phyloP scores from a whole-genome alignment of 768 basidiomycete genomes.

The Pleurotus giganteus region DNA sequence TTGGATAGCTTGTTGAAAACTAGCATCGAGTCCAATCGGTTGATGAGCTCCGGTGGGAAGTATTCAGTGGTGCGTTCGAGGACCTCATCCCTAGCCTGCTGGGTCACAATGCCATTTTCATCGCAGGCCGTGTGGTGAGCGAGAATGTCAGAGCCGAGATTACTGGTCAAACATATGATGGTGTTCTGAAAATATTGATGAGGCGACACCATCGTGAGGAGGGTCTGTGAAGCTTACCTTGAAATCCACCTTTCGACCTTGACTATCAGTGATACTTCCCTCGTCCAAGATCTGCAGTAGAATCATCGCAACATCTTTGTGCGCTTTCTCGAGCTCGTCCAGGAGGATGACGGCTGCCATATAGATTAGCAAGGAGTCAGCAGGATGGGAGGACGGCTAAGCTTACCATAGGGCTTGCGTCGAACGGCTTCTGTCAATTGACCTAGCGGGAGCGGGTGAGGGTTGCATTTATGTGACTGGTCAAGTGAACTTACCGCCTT shows the following conservation, averaged over 20 bases:
- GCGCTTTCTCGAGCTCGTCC: constrained; percentile 92
- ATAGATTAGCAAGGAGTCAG: too few species aligned
- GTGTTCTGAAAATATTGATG: constrained; percentile 58
- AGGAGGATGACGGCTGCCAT: constrained; percentile 77
- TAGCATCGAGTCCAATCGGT: constrained; percentile 82
- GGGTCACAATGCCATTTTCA: constrained; percentile 60
- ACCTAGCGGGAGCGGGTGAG: constrained; percentile 24
- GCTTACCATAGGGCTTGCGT: constrained; percentile 80
- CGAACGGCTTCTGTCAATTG: constrained; percentile 93
- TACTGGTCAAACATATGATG: constrained; percentile 88
- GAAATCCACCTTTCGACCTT: constrained; percentile 90
- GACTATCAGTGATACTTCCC: constrained; percentile 85
- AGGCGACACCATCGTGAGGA: background rate
- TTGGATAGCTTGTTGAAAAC: constrained; percentile 90
- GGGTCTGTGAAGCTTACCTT: constrained; percentile 44
- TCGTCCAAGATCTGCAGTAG: constrained; percentile 90
- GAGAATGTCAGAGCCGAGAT: constrained; percentile 78
- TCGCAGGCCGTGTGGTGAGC: constrained; percentile 64
- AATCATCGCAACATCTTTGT: constrained; percentile 92
- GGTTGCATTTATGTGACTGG: background rate
- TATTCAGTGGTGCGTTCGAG: constrained; percentile 72
- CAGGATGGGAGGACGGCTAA: background rate
- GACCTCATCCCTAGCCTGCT: constrained; percentile 62
- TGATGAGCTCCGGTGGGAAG: constrained; percentile 90
- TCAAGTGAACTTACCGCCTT: constrained; percentile 47